Evolutionary conservation across 73 alveolate species (phyloP), one percentile per base, ranked within the genome.

Genomic region (Paramecium pentaurelia): DNA sequence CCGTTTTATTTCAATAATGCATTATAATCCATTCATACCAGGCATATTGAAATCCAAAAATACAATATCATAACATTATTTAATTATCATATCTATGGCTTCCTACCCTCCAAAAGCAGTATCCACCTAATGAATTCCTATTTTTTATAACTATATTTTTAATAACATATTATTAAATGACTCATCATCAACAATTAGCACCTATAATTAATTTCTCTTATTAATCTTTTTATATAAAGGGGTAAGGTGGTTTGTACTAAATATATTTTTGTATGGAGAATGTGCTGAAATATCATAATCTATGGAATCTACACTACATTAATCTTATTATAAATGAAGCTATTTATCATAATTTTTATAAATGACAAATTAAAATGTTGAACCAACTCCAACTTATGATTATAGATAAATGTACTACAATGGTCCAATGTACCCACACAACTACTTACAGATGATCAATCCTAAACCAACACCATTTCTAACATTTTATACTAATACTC

Each of bases 381-480:
- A n/a, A 25, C 91, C 91, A 32, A 25, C 44, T 22, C 75, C 47
- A 18, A 22, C 77, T 80, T 80, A 12, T 9, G 91, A 80, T 42
- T 27, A 1, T 45, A 80, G 49, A 44, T 80, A 80, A 18, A 80
- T 80, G 58, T 80, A 80, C 49, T 80, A 12, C n/a, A 80, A 25
- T 3, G 91, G 91, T 10, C 91, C 91, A 45, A 80, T 49, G 16
- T 80, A 80, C 8, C 91, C 91, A 25, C 91, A 80, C n/a, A 80
- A 22, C 30, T 42, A 25, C 73, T 44, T 80, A 12, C 91, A 80
- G 14, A 80, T 80, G 18, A 28, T 80, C 27, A 80, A 27, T 10
- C 91, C 77, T 8, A 80, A 22, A 8, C 91, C 91, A 45, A 80
- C 91, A 18, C 91, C 77, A 49, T 45, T 25, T 49, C 73, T 80